Evolutionary conservation across 1,284 basidiomycete species (phyloP).

Genomic region (Earliella scabrosa): DNA sequence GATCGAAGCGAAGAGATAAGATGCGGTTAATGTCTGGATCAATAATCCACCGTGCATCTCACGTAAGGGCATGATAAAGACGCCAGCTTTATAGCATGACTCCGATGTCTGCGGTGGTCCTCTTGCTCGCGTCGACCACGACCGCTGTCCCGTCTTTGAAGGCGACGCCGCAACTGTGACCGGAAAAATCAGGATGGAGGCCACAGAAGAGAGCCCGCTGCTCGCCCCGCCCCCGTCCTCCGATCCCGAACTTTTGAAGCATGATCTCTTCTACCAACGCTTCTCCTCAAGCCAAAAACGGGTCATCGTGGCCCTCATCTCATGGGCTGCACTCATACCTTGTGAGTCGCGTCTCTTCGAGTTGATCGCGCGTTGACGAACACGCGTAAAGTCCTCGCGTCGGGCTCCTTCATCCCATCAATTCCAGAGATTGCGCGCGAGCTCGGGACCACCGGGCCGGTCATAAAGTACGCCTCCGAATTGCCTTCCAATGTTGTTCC

Average conservation of each 20-base stretch:
- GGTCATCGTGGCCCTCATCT: conserved; percentile 54
- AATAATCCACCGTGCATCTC: background rate
- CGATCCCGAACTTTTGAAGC: conserved; percentile 20
- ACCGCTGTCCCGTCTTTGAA: no score
- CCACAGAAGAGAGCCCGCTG: conserved; percentile 25
- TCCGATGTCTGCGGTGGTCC: background rate
- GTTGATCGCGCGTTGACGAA: background rate
- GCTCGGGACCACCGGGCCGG: conserved; percentile 53
- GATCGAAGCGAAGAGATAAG: background rate
- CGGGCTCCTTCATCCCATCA: conserved; percentile 70
- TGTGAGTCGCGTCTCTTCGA: conserved; percentile 40
- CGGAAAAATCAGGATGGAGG: conserved; percentile 4
- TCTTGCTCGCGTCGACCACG: background rate
- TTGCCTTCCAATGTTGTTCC: no score
- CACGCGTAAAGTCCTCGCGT: conserved; percentile 58
- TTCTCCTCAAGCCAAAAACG: conserved; percentile 42
- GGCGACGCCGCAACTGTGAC: no score
- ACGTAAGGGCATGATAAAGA: background rate
- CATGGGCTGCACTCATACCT: conserved; percentile 54
- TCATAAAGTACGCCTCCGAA: conserved; percentile 65
- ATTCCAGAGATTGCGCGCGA: conserved; percentile 71
- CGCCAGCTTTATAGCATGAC: background rate
- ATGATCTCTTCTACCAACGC: conserved; percentile 27
- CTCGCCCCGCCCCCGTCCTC: conserved; percentile 7
- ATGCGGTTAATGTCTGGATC: background rate